A percentile compares a stretch with the other conserved stretches of the same genome.
These are phyloP conservation scores for Aspergillus conjunctus DNA, from an alignment of 495 filamentous ascomycete genomes.

Conservation along the genomic window DNA sequence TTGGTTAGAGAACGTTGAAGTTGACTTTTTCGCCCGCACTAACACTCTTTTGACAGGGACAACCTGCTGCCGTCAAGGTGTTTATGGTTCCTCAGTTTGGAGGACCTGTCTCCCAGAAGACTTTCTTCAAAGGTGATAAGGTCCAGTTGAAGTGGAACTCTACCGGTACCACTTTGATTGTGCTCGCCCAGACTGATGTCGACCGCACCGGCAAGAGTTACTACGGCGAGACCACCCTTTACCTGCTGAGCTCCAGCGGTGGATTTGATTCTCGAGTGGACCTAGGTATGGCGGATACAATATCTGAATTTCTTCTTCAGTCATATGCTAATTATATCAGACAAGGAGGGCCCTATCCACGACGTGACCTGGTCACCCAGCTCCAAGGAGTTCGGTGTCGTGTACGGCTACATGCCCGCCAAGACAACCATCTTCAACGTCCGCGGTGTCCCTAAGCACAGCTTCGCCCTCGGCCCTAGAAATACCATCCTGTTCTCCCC, in stretches of 20 bases:
- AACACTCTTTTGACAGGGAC: conserved; percentile 57
- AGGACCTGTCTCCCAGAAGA: conserved; percentile 88
- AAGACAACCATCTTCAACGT: conserved; percentile 97
- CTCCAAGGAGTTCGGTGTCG: conserved; percentile 93
- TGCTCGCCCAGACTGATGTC: conserved; percentile 96
- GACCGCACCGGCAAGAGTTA: conserved; percentile 98
- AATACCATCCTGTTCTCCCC: conserved; percentile 97
- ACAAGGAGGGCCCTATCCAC: conserved; percentile 98
- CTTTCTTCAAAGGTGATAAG: conserved; percentile 98
- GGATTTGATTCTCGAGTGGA: conserved; percentile 89
- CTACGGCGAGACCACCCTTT: conserved; percentile 97
- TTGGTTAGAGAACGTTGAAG: conserved; percentile 31
- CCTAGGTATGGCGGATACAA: conserved; percentile 55
- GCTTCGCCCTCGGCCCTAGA: conserved; percentile 79
- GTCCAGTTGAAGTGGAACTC: conserved; percentile 97
- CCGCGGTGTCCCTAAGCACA: conserved; percentile 76
- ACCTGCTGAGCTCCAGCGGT: conserved; percentile 88
- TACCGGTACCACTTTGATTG: conserved; percentile 85
- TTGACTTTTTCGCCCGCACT: neutral
- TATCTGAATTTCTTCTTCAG: neutral
- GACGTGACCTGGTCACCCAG: conserved; percentile 98
- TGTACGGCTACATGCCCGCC: conserved; percentile 97
- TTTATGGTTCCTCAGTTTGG: conserved; percentile 87
- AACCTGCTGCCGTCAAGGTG: conserved; percentile 90
- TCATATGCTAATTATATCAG: conserved; percentile 41